A percentile compares a stretch with the other conserved stretches of the same genome.
Conservation (phyloP, 768 basidiomycete species). For the Flagelloscypha sp. region DNA sequence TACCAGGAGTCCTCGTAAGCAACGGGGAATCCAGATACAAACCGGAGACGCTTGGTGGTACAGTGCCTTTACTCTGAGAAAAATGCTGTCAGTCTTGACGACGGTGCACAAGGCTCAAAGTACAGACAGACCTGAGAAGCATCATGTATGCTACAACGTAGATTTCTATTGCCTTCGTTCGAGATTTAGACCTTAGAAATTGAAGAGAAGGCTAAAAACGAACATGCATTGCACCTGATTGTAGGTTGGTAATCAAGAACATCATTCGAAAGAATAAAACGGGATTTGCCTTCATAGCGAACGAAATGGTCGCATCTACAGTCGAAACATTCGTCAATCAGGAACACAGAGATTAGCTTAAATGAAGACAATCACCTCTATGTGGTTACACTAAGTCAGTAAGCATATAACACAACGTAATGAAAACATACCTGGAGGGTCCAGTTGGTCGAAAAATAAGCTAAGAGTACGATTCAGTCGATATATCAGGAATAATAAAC, state of each 20-base stretch:
- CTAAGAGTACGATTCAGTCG: conserved; percentile 14
- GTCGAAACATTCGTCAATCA: too few species aligned
- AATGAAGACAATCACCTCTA: too few species aligned
- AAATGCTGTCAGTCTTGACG: neutral
- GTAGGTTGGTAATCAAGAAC: neutral
- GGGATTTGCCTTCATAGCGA: conserved; percentile 45
- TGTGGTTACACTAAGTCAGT: too few species aligned
- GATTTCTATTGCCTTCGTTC: conserved; percentile 46
- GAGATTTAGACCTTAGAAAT: conserved; percentile 16
- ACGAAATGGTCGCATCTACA: conserved; percentile 38
- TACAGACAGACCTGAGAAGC: conserved; percentile 36
- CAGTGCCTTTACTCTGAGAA: conserved; percentile 17
- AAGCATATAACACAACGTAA: too few species aligned
- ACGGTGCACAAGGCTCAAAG: neutral
- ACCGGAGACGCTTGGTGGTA: conserved; percentile 24
- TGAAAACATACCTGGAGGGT: conserved; percentile 24
- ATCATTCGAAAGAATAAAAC: too few species aligned
- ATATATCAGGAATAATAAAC: neutral
- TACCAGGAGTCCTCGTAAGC: conserved; percentile 28
- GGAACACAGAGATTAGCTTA: too few species aligned
- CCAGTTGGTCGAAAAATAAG: conserved; percentile 35
- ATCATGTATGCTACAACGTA: conserved; percentile 50
- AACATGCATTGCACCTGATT: conserved; percentile 24
- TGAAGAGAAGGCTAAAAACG: conserved; percentile 21
- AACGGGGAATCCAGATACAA: conserved; percentile 27